Percentiles rank a stretch among this genome's conserved stretches.
Evolutionary conservation across 164 flowering plant species (phyloP).

Genomic region (Vitis amurensis): DNA sequence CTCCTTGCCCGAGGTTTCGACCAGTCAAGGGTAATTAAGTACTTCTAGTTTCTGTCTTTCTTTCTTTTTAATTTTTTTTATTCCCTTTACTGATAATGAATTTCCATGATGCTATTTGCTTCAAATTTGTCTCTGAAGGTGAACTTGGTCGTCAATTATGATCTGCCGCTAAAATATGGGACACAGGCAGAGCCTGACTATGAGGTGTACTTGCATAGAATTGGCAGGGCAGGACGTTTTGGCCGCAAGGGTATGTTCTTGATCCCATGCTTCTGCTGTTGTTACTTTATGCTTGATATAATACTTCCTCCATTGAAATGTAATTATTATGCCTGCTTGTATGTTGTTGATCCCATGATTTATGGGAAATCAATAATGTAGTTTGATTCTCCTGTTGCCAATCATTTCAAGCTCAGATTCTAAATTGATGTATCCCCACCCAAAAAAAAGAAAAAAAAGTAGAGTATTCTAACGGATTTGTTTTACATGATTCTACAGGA

Average conservation of each 20-base stretch:
- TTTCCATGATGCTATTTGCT: constrained; percentile 1
- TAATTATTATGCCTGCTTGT: not conserved
- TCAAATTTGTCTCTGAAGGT: constrained; percentile 42
- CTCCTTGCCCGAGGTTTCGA: constrained; percentile 96
- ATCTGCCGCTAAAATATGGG: constrained; percentile 58
- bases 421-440: no score
- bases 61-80: not conserved
- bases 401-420: no score
- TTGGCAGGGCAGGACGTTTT: constrained; percentile 96
- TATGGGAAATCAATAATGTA: no score
- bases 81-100: not conserved
- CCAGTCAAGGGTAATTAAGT: constrained; percentile 67
- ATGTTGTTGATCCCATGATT: no score
- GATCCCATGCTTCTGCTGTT: not conserved
- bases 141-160: constrained; percentile 75
- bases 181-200: constrained; percentile 59
- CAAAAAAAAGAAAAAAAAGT: no score
- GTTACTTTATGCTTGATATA: not conserved
- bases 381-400: no score
- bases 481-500: constrained; percentile 42
- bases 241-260: constrained; percentile 82
- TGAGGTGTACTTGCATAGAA: constrained; percentile 90
- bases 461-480: not conserved
- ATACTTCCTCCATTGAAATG: no score
- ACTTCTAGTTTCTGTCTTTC: not conserved